Percentiles rank a stretch among this genome's conserved stretches.
Conservation (phyloP, 1,139 yeast species). For the Yamadazyma songkhlaensis region DNA sequence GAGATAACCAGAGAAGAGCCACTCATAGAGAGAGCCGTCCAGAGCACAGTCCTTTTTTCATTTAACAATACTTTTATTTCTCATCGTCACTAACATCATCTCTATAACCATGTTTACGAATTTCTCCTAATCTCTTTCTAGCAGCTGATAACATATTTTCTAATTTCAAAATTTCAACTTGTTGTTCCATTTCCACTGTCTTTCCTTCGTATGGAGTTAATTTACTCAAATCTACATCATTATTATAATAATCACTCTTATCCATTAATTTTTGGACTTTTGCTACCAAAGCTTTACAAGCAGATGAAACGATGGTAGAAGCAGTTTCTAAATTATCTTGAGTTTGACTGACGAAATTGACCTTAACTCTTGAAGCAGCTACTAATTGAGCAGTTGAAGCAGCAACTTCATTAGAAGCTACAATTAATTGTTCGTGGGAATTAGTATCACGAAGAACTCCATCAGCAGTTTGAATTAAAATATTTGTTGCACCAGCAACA, state of each 20-base stretch:
- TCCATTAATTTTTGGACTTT: conserved; percentile 65
- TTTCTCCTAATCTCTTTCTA: conserved; percentile 80
- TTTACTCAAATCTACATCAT: conserved; percentile 63
- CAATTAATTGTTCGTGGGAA: conserved; percentile 81
- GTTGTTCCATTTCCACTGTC: conserved; percentile 91
- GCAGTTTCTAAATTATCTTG: conserved; percentile 75
- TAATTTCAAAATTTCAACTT: conserved; percentile 80
- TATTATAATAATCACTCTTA: conserved; percentile 31
- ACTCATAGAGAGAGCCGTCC: too few species aligned
- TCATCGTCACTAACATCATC: conserved; percentile 58
- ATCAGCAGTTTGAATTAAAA: conserved; percentile 80
- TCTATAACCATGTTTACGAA: conserved; percentile 70
- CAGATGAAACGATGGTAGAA: conserved; percentile 65
- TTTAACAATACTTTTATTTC: conserved; percentile 10
- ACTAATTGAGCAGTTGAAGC: conserved; percentile 92
- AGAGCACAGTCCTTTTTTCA: too few species aligned
- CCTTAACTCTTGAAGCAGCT: conserved; percentile 88
- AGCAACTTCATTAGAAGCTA: conserved; percentile 89
- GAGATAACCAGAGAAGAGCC: too few species aligned
- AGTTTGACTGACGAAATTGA: conserved; percentile 71
- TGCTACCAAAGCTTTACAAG: conserved; percentile 69
- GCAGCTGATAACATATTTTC: conserved; percentile 73
- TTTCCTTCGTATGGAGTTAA: conserved; percentile 80
- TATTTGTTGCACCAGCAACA: conserved; percentile 80
- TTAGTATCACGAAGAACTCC: conserved; percentile 67